phyloP scores from a whole-genome alignment of 768 basidiomycete genomes.

The Russula griseocarnosa region DNA sequence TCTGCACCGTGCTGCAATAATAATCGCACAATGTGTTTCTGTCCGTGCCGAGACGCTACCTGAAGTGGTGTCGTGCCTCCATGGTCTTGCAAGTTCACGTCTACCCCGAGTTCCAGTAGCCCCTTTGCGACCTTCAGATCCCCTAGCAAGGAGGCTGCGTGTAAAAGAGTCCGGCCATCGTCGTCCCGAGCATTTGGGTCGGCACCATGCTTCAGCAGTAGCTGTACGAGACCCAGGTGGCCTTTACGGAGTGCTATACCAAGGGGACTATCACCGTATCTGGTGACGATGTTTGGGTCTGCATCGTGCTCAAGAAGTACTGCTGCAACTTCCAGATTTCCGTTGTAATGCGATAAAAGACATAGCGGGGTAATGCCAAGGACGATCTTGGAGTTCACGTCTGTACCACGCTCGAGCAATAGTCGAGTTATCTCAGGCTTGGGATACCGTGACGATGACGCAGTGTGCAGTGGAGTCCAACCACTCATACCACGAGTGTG shows the following conservation, averaged over 20 bases:
- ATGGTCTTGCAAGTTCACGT: background rate
- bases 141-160: background rate
- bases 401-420: background rate
- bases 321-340: background rate
- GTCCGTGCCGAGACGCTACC: no score
- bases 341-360: no score
- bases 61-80: no score
- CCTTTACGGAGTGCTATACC: background rate
- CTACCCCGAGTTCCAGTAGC: background rate
- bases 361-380: background rate
- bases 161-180: background rate
- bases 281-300: background rate
- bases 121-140: background rate
- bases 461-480: background rate
- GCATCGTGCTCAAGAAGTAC: background rate
- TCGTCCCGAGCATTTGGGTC: background rate
- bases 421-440: background rate
- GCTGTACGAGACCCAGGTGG: background rate
- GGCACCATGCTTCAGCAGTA: background rate
- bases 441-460: no score
- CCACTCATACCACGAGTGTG: background rate
- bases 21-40: background rate
- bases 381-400: no score
- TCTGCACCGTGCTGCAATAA: background rate
- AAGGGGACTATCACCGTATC: background rate